Evolutionary conservation across 2,329 filamentous ascomycete genomes (phyloP).

Genomic region (Akanthomyces lecanii): DNA sequence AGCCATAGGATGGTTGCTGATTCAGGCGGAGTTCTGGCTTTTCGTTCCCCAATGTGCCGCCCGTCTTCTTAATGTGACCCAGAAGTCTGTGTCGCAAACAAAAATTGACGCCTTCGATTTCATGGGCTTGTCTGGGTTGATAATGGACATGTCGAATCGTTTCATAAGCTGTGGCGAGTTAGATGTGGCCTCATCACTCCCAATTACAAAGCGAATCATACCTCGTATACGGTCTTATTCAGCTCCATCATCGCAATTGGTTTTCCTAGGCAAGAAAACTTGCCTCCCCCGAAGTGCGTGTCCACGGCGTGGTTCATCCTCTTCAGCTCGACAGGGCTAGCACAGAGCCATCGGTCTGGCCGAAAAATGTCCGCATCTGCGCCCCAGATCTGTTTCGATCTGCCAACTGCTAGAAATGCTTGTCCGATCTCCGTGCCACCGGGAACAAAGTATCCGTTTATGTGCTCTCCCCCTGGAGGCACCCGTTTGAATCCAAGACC

Average conservation of each 20-base stretch:
- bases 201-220: slow-evolving; percentile 23
- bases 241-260: slow-evolving; percentile 46
- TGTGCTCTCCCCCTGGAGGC: slow-evolving; percentile 46
- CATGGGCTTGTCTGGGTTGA: slow-evolving; percentile 32
- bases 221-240: slow-evolving; percentile 45
- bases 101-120: slow-evolving; percentile 32
- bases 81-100: slow-evolving; percentile 33
- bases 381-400: slow-evolving; percentile 46
- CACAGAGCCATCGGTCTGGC: slow-evolving; percentile 52
- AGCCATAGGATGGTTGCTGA: no score
- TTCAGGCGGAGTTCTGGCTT: background rate
- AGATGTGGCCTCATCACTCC: background rate
- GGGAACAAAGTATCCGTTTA: slow-evolving; percentile 48
- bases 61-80: slow-evolving; percentile 29
- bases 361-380: slow-evolving; percentile 47
- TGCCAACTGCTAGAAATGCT: slow-evolving; percentile 51
- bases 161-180: slow-evolving; percentile 27
- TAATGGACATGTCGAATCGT: slow-evolving; percentile 31
- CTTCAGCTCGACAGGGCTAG: slow-evolving; percentile 27
- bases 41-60: background rate
- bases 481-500: slow-evolving; percentile 50
- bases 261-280: slow-evolving; percentile 43
- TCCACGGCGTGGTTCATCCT: slow-evolving; percentile 37
- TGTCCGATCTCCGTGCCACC: slow-evolving; percentile 50
- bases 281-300: slow-evolving; percentile 43